Conservation (phyloP, 2,329 filamentous ascomycete genomes). For the Diaporthe helianthi region DNA sequence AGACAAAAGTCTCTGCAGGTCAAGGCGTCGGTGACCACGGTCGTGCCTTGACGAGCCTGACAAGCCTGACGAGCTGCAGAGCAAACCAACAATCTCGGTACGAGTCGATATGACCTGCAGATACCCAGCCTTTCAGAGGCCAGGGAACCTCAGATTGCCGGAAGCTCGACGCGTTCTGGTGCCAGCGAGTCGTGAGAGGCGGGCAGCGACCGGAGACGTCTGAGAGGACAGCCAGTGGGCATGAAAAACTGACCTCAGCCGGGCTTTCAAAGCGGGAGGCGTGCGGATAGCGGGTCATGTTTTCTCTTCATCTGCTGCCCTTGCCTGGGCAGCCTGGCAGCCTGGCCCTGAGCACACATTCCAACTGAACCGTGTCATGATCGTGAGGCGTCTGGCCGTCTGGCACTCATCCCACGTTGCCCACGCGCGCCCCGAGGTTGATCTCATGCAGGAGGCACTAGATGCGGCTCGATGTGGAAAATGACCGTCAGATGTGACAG, state of each 20-base stretch:
- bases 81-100: conserved; percentile 6
- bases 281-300: background rate
- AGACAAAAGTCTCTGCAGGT: background rate
- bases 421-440: background rate
- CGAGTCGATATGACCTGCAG: background rate
- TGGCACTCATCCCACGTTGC: background rate
- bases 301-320: background rate
- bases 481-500: background rate
- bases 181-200: background rate
- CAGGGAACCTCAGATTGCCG: background rate
- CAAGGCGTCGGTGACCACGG: background rate
- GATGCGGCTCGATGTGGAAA: background rate
- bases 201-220: background rate
- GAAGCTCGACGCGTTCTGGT: background rate
- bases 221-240: background rate
- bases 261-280: background rate
- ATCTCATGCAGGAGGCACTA: conserved; percentile 11
- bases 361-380: background rate
- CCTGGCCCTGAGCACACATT: background rate
- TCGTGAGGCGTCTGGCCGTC: background rate
- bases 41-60: conserved; percentile 10
- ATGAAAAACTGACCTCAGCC: background rate
- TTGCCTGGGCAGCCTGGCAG: background rate
- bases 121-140: background rate
- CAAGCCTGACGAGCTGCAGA: conserved; percentile 16